Evolutionary conservation across 2,329 filamentous ascomycete genomes (phyloP).

Genomic region (Aspergillus sp.): DNA sequence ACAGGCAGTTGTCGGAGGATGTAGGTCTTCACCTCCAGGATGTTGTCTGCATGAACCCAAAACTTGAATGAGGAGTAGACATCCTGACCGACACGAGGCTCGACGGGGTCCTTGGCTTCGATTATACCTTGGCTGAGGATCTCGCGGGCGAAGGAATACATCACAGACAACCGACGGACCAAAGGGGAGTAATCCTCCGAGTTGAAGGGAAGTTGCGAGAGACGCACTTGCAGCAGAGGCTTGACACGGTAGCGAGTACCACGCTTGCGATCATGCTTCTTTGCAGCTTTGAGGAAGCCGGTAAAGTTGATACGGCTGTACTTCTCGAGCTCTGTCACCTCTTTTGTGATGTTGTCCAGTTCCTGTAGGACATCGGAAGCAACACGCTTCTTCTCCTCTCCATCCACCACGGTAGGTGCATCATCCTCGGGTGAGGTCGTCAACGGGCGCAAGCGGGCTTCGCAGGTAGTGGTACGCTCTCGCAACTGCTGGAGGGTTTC

Average conservation of each 20-base stretch:
- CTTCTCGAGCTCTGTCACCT: constrained; percentile 89
- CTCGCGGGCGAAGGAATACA: constrained; percentile 93
- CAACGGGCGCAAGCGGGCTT: constrained; percentile 64
- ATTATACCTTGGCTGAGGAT: constrained; percentile 54
- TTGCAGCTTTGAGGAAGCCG: constrained; percentile 94
- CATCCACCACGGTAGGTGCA: constrained; percentile 35
- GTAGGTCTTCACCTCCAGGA: constrained; percentile 94
- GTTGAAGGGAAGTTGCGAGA: constrained; percentile 90
- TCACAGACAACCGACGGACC: constrained; percentile 82
- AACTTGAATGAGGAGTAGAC: constrained; percentile 87
- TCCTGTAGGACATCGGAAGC: constrained; percentile 74
- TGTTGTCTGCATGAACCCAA: constrained; percentile 94
- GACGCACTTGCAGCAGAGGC: constrained; percentile 84
- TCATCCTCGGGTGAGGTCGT: constrained; percentile 41
- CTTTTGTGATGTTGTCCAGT: constrained; percentile 83
- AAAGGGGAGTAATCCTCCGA: constrained; percentile 90
- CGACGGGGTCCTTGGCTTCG: constrained; percentile 57
- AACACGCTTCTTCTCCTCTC: constrained; percentile 51
- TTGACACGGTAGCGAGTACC: constrained; percentile 84
- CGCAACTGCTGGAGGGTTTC: constrained; percentile 78
- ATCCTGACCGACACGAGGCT: constrained; percentile 58
- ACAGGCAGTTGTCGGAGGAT: constrained; percentile 88
- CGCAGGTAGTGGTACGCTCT: constrained; percentile 73
- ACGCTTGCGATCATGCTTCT: constrained; percentile 96
- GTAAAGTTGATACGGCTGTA: constrained; percentile 98